Evolutionary conservation across 306 rosid species (phyloP).

Genomic region (Cucurbita ficifolia): DNA sequence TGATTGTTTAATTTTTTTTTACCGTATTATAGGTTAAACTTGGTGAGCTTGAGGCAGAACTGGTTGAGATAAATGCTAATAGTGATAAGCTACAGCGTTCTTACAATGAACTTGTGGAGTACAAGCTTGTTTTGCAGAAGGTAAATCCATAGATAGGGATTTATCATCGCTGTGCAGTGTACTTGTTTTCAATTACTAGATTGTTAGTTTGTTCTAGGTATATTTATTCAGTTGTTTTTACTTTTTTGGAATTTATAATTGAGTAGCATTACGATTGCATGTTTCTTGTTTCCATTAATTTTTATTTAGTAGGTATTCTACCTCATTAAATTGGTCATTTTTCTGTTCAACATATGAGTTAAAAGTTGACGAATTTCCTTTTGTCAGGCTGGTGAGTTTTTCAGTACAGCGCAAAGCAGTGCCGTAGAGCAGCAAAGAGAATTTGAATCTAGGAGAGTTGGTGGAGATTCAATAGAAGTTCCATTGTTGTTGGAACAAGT

Average conservation of each 20-base stretch:
- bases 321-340: background rate
- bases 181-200: background rate
- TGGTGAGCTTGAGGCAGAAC: conserved; percentile 77
- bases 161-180: background rate
- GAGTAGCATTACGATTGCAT: background rate
- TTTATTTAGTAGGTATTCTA: background rate
- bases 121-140: conserved; percentile 82
- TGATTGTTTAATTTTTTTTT: background rate
- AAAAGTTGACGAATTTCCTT: background rate
- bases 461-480: conserved; percentile 54
- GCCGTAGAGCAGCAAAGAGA: conserved; percentile 46
- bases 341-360: background rate
- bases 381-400: conserved; percentile 63
- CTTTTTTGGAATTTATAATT: background rate
- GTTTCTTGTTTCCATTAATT: background rate
- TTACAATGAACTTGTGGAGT: conserved; percentile 74
- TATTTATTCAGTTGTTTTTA: background rate
- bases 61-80: conserved; percentile 80
- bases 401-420: conserved; percentile 34
- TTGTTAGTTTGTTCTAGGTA: background rate
- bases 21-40: conserved; percentile 56
- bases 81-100: conserved; percentile 86
- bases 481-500: conserved; percentile 43
- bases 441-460: conserved; percentile 26
- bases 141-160: conserved; percentile 19